A percentile compares a stretch with the other conserved stretches of the same genome.
Evolutionary conservation across 495 filamentous ascomycete species (phyloP).

Genomic region (Xylaria palmicola): DNA sequence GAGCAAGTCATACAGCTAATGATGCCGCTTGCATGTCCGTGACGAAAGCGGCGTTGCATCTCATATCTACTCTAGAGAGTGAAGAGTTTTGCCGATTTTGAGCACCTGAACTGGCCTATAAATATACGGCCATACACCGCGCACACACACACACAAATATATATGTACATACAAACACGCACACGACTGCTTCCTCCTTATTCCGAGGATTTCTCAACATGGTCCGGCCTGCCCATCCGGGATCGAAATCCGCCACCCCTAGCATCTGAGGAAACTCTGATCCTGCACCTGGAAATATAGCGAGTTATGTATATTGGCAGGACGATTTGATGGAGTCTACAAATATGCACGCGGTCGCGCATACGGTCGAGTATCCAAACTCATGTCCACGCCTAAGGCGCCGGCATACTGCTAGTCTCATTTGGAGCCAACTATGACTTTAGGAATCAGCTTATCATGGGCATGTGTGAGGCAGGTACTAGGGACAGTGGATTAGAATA

Average conservation of each 20-base stretch:
- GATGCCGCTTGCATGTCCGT: neutral
- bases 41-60: neutral
- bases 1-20: conserved; percentile 44
- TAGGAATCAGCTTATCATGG: too few relatives aligned
- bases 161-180: too few relatives aligned
- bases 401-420: too few relatives aligned
- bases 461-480: too few relatives aligned
- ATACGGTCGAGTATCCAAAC: too few relatives aligned
- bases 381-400: too few relatives aligned
- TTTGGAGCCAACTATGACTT: too few relatives aligned
- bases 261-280: neutral
- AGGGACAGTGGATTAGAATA: too few relatives aligned
- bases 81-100: neutral
- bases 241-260: neutral
- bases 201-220: neutral
- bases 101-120: neutral
- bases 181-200: neutral
- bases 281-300: neutral
- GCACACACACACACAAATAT: too few relatives aligned
- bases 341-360: too few relatives aligned
- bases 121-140: neutral
- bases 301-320: neutral
- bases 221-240: neutral
- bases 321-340: too few relatives aligned
- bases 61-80: neutral